Base-by-base conservation (phyloP, 2,329 filamentous ascomycete genomes). In the Ascochyta rabiei region DNA sequence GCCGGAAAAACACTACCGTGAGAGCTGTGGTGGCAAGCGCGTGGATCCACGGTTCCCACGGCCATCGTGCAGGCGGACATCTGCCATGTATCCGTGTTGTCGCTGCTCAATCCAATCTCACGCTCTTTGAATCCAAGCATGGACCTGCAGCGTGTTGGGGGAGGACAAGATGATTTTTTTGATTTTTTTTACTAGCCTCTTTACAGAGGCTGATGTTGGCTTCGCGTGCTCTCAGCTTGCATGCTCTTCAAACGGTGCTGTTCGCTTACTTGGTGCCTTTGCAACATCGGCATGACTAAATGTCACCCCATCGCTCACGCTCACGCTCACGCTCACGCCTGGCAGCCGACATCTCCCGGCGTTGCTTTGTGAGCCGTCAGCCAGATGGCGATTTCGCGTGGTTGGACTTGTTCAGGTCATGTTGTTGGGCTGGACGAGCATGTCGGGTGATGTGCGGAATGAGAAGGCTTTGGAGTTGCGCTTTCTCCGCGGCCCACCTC, bases 341-440 rank as follows among this genome's bases (percentile, higher is more conserved):
- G 10, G 37, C 31, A 34, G 47, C 52, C 52, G 52, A 55, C 23
- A 55, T 50, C 19, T 55, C 31, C 52, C 52, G 52, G 37, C 18
- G 23, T 24, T 13, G 15, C 34, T 21, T 31, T 16, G 18, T 18
- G 30, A 39, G 30, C 34, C 13, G 46, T 50, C 35, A 50, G 52
- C 42, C 15, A 50, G 16, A 42, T 46, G 21, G 12, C 12, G 19
- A 6, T 28, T 34, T 9, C 2, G 19, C n/a, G 4, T 33, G 16
- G 26, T 31, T 50, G 31, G 46, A 30, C 31, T 15, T n/a, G n/a
- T n/a, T n/a, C n/a, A n/a, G n/a, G n/a, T n/a, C n/a, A n/a, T n/a
- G n/a, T n/a, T n/a, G n/a, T n/a, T n/a, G n/a, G n/a, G n/a, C n/a
- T n/a, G n/a, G n/a, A n/a, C n/a, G n/a, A n/a, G n/a, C n/a, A n/a